Evolutionary conservation across 164 flowering plant genomes (phyloP), one percentile per base, ranked within the genome.

Genomic region (Vitis amurensis): DNA sequence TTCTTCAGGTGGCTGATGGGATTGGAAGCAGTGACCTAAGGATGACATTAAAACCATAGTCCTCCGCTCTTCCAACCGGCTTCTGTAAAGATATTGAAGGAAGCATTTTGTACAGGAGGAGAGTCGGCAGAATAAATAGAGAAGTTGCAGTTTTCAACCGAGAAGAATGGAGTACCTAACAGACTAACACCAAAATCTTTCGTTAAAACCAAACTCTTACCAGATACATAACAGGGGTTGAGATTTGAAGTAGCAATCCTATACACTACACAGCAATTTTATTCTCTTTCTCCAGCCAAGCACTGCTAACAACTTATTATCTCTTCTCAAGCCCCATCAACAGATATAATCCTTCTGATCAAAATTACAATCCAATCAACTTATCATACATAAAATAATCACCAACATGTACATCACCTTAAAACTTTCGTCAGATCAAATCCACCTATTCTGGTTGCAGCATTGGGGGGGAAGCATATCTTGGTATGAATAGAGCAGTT

Each of bases 351-450:
- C 67, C 61, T 63, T 44, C 56, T 51, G 53, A 58, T 50, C 16
- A 66, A 61, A 31, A 58, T 15, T 48, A 29, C 50, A 70, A 17
- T 67, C 61, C 73, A 60, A 51, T 56, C 52, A 17, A n/a, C 17
- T 48, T 50, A 71, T 68, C 49, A 53, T 64, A 68, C 73, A 72
- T 23, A 23, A 60, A 66, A 29, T n/a, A 70, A 73, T 58, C 66
- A 64, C 60, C 56, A 55, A 30, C 63, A 72, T 72, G 65, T 71
- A 64, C 68, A 78, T 27, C 52, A 59, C 19, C 37, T 67, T 65
- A 61, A 60, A 68, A 57, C 10, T 15, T 48, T 51, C 50, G 9
- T 50, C 30, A 57, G 8, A 11, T 49, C 49, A 15, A 14, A 59
- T 68, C 64, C 64, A 19, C 19, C 48, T 11, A 59, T 31, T 47